These are phyloP conservation scores for Pugionium dolabratum DNA, from an alignment of 345 rosid genomes.

Conservation along the genomic window DNA sequence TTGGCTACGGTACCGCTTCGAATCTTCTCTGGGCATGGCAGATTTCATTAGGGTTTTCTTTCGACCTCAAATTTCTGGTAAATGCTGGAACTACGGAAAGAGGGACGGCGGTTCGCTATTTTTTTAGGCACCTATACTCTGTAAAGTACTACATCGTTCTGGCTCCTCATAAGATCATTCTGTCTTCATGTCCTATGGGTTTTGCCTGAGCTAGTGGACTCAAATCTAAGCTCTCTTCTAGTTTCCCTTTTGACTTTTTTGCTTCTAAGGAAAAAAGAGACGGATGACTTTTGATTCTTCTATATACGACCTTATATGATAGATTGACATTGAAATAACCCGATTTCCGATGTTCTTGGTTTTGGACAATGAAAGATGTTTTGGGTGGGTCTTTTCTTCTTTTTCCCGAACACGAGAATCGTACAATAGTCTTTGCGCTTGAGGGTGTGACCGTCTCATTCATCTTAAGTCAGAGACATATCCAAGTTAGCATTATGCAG, in stretches of 20 bases:
- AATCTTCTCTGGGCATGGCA: background rate
- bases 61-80: background rate
- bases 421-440: background rate
- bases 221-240: background rate
- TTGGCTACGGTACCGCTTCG: background rate
- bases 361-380: background rate
- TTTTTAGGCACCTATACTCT: background rate
- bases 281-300: conserved; percentile 8
- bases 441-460: too few species aligned
- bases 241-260: background rate
- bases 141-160: background rate
- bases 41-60: background rate
- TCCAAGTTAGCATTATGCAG: too few species aligned
- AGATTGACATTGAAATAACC: background rate
- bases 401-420: background rate
- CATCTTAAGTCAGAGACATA: too few species aligned
- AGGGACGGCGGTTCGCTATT: background rate
- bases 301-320: background rate
- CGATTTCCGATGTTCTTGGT: background rate
- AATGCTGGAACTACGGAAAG: background rate
- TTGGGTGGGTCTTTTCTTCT: background rate
- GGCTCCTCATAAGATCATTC: background rate
- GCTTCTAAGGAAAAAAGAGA: background rate
- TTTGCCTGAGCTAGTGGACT: conserved; percentile 1
- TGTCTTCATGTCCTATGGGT: background rate